Base-by-base conservation (phyloP, 1,284 basidiomycete genomes). In the Boletus semigastroideus region DNA sequence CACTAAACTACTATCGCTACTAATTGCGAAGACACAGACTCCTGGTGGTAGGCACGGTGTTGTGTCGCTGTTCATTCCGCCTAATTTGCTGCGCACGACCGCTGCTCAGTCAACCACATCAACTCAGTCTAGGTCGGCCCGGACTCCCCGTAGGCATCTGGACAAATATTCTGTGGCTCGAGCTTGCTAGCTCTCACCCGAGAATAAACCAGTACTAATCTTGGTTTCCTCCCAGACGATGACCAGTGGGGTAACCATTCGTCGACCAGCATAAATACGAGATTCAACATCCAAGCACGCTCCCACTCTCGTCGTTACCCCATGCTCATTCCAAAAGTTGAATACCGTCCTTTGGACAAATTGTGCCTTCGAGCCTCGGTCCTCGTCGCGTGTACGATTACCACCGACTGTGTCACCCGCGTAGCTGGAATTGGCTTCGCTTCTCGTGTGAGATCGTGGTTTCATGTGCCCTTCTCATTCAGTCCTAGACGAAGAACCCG, bases 291-390 rank as follows among this genome's bases (percentile, higher is more conserved):
- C 34, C 34, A 36, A 8, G 34, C 34, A 14, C n/a, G 1, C 34
- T 3, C 34, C 34, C 31, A 36, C 36, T 19, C 36, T 19, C 36
- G 11, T 37, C 10, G 36, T 5, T 10, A 11, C 36, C 12, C n/a
- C 36, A 37, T 37, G 36, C 19, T 17, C 17, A 37, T 4, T 12
- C 36, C 17, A 12, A 47, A 38, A 22, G 61, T 64, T 16, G 63
- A 73, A 53, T 75, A 76, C 37, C 70, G 71, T 34, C 72, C 73
- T 39, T 67, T 80, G 1, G 78, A 79, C 36, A 73, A 72, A 48
- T 73, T 72, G 0, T 77, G 77, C 11, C 67, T 80, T 33, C 69
- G 72, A 37, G 77, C 83, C 31, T 80, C 79, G 2, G 72, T 75
- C 13, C 74, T 75, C 5, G 76, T 78, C 16, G 13, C 30, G 17